Evolutionary conservation across 2,329 filamentous ascomycete genomes (phyloP).

Genomic region (Sclerotinia glacialis): DNA sequence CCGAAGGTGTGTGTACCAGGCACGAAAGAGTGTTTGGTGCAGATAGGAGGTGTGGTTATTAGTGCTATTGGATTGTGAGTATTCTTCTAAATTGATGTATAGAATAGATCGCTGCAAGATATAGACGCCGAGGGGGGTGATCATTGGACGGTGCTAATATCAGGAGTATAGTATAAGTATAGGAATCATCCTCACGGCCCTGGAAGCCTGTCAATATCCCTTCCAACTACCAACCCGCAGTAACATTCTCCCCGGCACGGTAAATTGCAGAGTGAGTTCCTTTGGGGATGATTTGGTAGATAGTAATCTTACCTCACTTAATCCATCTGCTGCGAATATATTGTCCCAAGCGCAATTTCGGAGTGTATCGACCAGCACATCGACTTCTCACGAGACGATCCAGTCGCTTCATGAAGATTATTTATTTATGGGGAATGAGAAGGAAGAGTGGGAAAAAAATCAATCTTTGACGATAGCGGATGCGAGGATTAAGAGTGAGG

Average conservation of each 20-base stretch:
- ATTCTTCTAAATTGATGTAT: not conserved
- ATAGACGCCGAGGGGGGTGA: not conserved
- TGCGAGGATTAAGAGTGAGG: constrained; percentile 5
- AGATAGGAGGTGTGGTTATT: constrained; percentile 28
- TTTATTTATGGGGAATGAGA: constrained; percentile 20
- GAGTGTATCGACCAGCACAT: not conserved
- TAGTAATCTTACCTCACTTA: constrained; percentile 25
- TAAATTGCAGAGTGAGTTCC: constrained; percentile 27
- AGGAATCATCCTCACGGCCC: constrained; percentile 32
- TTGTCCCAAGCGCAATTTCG: constrained; percentile 15
- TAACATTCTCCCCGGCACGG: constrained; percentile 18
- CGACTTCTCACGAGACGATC: constrained; percentile 11
- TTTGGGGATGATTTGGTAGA: constrained; percentile 29
- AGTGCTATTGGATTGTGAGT: constrained; percentile 30
- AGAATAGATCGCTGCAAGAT: not conserved
- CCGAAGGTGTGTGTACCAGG: constrained; percentile 24
- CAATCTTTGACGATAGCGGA: constrained; percentile 5
- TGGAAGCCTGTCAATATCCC: constrained; percentile 34
- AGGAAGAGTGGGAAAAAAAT: constrained; percentile 18
- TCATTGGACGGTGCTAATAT: not conserved
- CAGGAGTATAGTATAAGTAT: constrained; percentile 26
- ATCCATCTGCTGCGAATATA: constrained; percentile 17
- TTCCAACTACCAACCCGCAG: constrained; percentile 27
- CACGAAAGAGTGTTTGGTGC: constrained; percentile 24
- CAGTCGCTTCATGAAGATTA: constrained; percentile 24